These are phyloP conservation scores for Lactarius hatsudake DNA, from an alignment of 768 basidiomycete genomes.

Conservation along the genomic window DNA sequence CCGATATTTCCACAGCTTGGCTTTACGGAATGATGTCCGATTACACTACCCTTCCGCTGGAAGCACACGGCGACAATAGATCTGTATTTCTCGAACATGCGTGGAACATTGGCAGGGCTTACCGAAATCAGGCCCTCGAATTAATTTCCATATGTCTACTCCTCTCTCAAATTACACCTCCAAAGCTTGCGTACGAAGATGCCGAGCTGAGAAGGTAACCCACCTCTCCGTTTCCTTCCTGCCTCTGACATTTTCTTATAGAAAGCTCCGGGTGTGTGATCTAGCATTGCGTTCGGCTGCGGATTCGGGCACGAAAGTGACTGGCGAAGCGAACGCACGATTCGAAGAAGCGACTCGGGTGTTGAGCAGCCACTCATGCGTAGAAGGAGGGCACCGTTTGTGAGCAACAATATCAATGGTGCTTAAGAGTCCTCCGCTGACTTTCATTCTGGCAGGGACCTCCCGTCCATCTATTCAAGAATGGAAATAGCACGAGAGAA, in stretches of 20 bases:
- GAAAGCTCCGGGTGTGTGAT: background rate
- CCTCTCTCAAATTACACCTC: background rate
- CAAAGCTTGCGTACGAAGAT: background rate
- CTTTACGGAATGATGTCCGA: too few relatives aligned
- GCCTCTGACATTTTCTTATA: background rate
- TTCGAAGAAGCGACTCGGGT: background rate
- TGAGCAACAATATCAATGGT: background rate
- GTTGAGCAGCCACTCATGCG: background rate
- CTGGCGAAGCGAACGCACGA: background rate
- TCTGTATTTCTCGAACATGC: background rate
- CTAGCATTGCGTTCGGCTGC: background rate
- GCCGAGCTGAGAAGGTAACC: background rate
- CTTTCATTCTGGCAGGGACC: background rate
- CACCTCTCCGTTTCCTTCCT: background rate
- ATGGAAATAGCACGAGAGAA: background rate
- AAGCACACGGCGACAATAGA: background rate
- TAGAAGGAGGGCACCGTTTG: background rate
- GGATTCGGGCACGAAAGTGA: background rate
- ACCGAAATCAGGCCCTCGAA: background rate
- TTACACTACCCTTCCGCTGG: background rate
- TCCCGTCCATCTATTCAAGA: background rate
- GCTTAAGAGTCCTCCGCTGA: background rate
- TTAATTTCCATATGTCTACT: background rate
- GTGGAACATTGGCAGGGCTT: background rate
- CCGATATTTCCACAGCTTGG: conserved; percentile 35